Conservation (phyloP, 352 stramenopile species). For the Globisporangium mamillatum region DNA sequence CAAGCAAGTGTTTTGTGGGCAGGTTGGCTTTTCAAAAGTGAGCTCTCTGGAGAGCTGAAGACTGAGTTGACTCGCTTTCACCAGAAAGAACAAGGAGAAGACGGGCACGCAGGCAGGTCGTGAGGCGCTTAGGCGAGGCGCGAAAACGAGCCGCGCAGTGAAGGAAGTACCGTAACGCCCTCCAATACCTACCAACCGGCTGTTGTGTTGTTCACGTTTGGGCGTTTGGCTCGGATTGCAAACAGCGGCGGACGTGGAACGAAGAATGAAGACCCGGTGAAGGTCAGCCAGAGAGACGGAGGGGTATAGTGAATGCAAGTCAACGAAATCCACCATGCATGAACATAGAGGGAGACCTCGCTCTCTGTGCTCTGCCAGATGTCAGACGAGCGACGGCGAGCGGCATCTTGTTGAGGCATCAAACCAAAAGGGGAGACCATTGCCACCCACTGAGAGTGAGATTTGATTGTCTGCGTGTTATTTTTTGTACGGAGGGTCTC, state of each 20-base stretch:
- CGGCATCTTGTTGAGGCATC: neutral
- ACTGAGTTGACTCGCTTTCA: slow-evolving; percentile 1
- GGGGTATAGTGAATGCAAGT: slow-evolving; percentile 1
- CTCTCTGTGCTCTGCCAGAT: neutral
- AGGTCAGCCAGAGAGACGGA: neutral
- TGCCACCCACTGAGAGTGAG: neutral
- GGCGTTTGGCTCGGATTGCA: neutral
- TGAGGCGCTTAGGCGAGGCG: neutral
- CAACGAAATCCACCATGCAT: neutral
- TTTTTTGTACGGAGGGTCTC: neutral
- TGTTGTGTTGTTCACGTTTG: neutral
- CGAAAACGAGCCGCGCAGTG: neutral
- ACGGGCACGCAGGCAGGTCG: neutral
- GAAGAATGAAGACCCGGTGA: neutral
- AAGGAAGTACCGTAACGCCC: neutral
- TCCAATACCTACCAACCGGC: neutral
- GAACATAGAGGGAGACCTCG: neutral
- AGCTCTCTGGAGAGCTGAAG: neutral
- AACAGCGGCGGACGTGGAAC: neutral
- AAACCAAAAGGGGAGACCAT: neutral
- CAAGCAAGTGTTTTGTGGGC: slow-evolving; percentile 10
- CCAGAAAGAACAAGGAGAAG: neutral
- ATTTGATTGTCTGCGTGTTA: neutral
- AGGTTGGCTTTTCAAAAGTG: slow-evolving; percentile 11
- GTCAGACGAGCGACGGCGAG: neutral